Percentiles rank a stretch among this genome's conserved stretches.
These are phyloP conservation scores for Sphaerulina populicola DNA, from an alignment of 2,329 filamentous ascomycete species.

Conservation along the genomic window DNA sequence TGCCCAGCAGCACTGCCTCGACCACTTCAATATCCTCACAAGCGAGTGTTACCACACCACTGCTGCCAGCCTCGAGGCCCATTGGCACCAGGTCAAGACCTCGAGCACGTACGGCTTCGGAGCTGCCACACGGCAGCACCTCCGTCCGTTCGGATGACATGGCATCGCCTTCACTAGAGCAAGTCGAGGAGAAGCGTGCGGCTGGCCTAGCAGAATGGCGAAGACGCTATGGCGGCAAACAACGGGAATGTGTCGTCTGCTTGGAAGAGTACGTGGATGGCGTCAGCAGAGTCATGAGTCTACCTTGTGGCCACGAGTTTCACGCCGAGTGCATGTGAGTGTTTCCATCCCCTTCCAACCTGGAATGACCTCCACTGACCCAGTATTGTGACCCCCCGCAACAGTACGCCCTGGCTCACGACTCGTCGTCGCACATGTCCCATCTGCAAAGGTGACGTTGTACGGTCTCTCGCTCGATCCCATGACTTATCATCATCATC, in stretches of 20 bases:
- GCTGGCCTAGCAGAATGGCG: slow-evolving; percentile 46
- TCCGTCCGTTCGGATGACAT: slow-evolving; percentile 25
- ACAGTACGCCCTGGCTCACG: slow-evolving; percentile 89
- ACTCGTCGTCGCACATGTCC: slow-evolving; percentile 93
- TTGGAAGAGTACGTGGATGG: slow-evolving; percentile 94
- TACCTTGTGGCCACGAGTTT: slow-evolving; percentile 96
- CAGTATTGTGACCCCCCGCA: slow-evolving; percentile 34
- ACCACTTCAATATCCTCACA: slow-evolving; percentile 26
- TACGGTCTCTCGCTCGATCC: slow-evolving; percentile 42
- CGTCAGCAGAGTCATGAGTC: slow-evolving; percentile 88
- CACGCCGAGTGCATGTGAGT: slow-evolving; percentile 98
- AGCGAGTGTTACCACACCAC: slow-evolving; percentile 57
- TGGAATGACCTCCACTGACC: neutral
- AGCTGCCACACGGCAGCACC: slow-evolving; percentile 38
- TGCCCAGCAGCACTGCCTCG: slow-evolving; percentile 51
- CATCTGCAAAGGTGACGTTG: slow-evolving; percentile 96
- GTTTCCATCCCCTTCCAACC: neutral
- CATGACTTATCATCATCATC: slow-evolving; percentile 13
- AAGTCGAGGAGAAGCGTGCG: slow-evolving; percentile 47
- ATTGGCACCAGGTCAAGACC: slow-evolving; percentile 44
- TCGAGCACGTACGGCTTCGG: slow-evolving; percentile 58
- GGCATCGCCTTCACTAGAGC: slow-evolving; percentile 28
- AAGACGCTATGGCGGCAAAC: slow-evolving; percentile 54
- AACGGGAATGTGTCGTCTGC: slow-evolving; percentile 90
- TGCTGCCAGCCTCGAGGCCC: slow-evolving; percentile 50